Conservation (phyloP, 371 early-diverging fungal species). For the Haplosporangium sp. region DNA sequence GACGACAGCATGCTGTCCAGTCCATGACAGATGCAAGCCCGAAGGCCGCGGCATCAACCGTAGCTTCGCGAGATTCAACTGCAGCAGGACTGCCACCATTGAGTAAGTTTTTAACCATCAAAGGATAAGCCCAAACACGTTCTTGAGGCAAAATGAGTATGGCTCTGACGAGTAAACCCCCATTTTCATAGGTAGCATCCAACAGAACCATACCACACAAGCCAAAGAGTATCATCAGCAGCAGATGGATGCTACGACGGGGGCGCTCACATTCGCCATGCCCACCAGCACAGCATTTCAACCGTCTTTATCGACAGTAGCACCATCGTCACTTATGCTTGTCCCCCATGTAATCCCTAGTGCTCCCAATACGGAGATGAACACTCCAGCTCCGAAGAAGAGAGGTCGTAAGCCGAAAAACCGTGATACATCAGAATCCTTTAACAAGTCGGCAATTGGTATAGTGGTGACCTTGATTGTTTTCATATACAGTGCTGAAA, state of each 20-base stretch:
- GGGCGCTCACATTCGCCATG: neutral
- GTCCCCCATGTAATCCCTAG: neutral
- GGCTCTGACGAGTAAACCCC: too few species aligned
- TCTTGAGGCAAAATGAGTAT: too few species aligned
- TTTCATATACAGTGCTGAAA: neutral
- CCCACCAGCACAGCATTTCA: neutral
- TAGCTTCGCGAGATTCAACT: neutral
- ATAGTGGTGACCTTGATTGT: neutral
- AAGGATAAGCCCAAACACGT: too few species aligned
- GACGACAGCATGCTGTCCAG: neutral
- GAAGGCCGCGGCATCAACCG: neutral
- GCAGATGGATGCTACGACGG: neutral
- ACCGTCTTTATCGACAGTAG: neutral
- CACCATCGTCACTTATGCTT: neutral
- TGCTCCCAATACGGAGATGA: neutral
- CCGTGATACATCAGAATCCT: neutral
- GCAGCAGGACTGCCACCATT: neutral
- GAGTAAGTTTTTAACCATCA: neutral
- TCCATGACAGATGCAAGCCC: neutral
- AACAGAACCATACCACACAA: too few species aligned
- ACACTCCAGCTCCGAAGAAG: neutral
- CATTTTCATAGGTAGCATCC: too few species aligned
- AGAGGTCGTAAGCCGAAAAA: conserved; percentile 7
- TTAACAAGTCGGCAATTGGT: neutral
- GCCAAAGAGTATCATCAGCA: too few species aligned